Evolutionary conservation across 2,329 filamentous ascomycete species (phyloP).

Genomic region (Aspergillus fischeri): DNA sequence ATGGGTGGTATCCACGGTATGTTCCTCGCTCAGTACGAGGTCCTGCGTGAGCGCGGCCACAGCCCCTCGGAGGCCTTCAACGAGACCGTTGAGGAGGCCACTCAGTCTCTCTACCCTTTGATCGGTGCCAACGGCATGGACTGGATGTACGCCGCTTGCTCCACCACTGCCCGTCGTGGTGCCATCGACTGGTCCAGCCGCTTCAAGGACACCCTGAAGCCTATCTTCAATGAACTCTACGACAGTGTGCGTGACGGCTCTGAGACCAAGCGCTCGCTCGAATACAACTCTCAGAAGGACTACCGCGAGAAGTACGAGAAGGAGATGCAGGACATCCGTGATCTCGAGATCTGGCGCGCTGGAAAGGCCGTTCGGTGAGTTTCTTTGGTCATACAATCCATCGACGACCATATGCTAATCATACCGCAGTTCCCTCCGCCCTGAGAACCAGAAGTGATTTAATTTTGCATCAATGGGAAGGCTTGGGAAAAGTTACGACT

Average conservation of each 20-base stretch:
- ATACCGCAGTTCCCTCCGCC: conserved; percentile 65
- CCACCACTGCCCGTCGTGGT: conserved; percentile 94
- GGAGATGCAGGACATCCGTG: conserved; percentile 97
- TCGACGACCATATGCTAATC: conserved; percentile 3
- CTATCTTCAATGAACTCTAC: conserved; percentile 97
- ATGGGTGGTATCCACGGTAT: conserved; percentile 99
- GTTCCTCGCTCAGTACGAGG: conserved; percentile 99
- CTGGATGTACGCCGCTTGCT: conserved; percentile 99
- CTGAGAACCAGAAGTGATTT: conserved; percentile 76
- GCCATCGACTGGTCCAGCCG: conserved; percentile 97
- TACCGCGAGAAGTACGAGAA: conserved; percentile 97
- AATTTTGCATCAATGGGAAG: conserved; percentile 21
- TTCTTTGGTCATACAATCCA: neutral
- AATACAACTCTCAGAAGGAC: conserved; percentile 93
- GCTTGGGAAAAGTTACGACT: conserved; percentile 33
- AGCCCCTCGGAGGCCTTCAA: conserved; percentile 98
- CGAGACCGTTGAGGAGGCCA: conserved; percentile 99
- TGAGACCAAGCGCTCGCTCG: conserved; percentile 93
- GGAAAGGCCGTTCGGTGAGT: conserved; percentile 90
- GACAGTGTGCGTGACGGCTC: conserved; percentile 83
- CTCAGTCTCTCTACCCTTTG: conserved; percentile 94
- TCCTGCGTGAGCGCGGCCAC: conserved; percentile 97
- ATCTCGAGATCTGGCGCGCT: conserved; percentile 97
- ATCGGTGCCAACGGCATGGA: conserved; percentile 99
- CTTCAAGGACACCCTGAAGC: conserved; percentile 99